These are phyloP conservation scores for Didymella glomerata DNA, from an alignment of 2,329 filamentous ascomycete genomes.

Conservation along the genomic window DNA sequence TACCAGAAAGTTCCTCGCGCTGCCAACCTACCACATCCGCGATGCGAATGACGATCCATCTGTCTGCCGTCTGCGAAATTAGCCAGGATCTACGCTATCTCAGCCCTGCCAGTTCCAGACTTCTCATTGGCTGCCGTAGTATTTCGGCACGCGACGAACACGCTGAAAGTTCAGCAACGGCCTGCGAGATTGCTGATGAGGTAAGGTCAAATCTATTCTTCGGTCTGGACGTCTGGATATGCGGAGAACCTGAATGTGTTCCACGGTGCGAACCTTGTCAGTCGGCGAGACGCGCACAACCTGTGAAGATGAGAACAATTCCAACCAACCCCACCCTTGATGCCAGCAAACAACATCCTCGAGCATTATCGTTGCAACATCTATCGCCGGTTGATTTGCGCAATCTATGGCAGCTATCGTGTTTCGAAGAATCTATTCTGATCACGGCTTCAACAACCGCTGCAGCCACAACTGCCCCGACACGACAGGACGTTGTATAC, in stretches of 20 bases:
- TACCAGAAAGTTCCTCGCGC: conserved; percentile 10
- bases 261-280: conserved; percentile 7
- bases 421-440: not conserved
- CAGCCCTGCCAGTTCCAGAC: conserved; percentile 24
- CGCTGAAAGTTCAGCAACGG: conserved; percentile 18
- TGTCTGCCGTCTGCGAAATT: conserved; percentile 33
- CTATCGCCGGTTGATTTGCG: not conserved
- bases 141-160: conserved; percentile 21
- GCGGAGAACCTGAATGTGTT: conserved; percentile 13
- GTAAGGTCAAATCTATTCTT: conserved; percentile 15
- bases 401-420: not conserved
- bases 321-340: not conserved
- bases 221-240: conserved; percentile 15
- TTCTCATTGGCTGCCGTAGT: conserved; percentile 20
- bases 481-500: conserved; percentile 2
- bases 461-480: not conserved
- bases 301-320: conserved; percentile 2
- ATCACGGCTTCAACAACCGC: not conserved
- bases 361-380: conserved; percentile 11
- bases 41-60: conserved; percentile 27
- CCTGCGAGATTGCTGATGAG: conserved; percentile 21
- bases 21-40: conserved; percentile 7
- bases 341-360: not conserved
- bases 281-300: conserved; percentile 8
- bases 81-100: conserved; percentile 30